These are phyloP conservation scores for Echinochloa phyllopogon DNA, from an alignment of 176 grass and related monocot genomes.

Conservation along the genomic window DNA sequence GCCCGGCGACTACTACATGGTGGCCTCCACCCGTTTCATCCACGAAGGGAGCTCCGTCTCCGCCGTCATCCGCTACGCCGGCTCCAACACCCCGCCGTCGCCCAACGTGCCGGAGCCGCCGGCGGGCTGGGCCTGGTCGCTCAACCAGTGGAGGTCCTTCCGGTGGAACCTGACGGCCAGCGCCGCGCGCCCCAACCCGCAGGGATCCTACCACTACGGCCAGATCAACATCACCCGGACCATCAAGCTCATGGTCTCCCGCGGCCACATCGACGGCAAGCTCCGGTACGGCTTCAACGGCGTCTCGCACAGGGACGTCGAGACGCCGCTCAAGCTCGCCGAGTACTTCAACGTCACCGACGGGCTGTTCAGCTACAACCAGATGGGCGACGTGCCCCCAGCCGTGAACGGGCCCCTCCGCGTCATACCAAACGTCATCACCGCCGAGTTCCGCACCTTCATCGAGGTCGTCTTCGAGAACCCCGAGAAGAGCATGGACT, in stretches of 20 bases:
- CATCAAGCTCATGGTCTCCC: slow-evolving; percentile 66
- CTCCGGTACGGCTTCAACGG: slow-evolving; percentile 69
- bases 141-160: slow-evolving; percentile 93
- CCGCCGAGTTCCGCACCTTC: slow-evolving; percentile 60
- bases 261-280: slow-evolving; percentile 54
- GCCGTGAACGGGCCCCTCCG: slow-evolving; percentile 20
- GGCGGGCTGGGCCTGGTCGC: slow-evolving; percentile 76
- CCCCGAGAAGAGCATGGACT: slow-evolving; percentile 67
- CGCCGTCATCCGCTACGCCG: slow-evolving; percentile 57
- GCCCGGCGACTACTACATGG: slow-evolving; percentile 70
- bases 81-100: slow-evolving; percentile 56
- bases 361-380: slow-evolving; percentile 67
- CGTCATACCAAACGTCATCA: slow-evolving; percentile 53
- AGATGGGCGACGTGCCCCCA: slow-evolving; percentile 56
- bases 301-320: slow-evolving; percentile 61
- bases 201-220: slow-evolving; percentile 97
- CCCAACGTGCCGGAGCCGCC: slow-evolving; percentile 46
- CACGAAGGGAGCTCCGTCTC: slow-evolving; percentile 9
- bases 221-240: slow-evolving; percentile 93
- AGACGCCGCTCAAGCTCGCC: slow-evolving; percentile 74
- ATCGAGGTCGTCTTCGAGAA: slow-evolving; percentile 81
- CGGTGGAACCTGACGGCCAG: slow-evolving; percentile 95
- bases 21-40: slow-evolving; percentile 69
- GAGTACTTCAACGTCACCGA: slow-evolving; percentile 78
- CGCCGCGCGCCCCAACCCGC: slow-evolving; percentile 92